phyloP scores from a whole-genome alignment of 805 yeast genomes.

The Cyberlindnera xylosilytica region DNA sequence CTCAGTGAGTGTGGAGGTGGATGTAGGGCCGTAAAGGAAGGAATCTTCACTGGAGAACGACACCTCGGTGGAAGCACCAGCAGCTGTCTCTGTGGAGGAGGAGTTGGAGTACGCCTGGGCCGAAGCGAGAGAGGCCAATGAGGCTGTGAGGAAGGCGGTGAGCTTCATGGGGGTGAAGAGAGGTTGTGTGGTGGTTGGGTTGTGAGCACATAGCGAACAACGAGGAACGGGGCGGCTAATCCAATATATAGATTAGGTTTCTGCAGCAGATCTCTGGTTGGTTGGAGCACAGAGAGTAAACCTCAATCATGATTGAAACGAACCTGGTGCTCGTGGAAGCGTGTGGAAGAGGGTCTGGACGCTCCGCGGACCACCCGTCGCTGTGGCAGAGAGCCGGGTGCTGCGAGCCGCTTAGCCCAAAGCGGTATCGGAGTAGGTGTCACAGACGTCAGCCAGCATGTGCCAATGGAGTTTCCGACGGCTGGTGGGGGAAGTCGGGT shows the following conservation, averaged over 20 bases:
- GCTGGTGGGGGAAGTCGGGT: neutral
- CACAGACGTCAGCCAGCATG: no score
- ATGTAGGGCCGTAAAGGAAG: neutral
- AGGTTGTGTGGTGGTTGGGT: no score
- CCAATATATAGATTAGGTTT: neutral
- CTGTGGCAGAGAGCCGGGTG: no score
- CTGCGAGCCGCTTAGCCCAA: no score
- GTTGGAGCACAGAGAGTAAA: neutral
- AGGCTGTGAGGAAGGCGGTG: slow-evolving; percentile 15
- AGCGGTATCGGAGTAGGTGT: no score
- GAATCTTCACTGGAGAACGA: neutral
- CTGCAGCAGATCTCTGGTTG: no score
- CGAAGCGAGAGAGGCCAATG: slow-evolving; percentile 24
- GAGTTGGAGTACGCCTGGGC: slow-evolving; percentile 18
- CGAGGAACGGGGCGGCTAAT: neutral
- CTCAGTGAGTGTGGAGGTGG: neutral
- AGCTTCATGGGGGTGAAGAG: no score
- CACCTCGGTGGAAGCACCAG: neutral
- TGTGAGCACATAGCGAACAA: slow-evolving; percentile 3
- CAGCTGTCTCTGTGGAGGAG: slow-evolving; percentile 4
- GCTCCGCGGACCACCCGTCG: no score
- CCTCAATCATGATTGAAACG: slow-evolving; percentile 10
- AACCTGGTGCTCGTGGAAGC: neutral
- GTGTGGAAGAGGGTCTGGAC: neutral
- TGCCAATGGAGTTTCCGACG: no score